Conservation (phyloP, 345 rosid species). For the Salix arbutifolia region DNA sequence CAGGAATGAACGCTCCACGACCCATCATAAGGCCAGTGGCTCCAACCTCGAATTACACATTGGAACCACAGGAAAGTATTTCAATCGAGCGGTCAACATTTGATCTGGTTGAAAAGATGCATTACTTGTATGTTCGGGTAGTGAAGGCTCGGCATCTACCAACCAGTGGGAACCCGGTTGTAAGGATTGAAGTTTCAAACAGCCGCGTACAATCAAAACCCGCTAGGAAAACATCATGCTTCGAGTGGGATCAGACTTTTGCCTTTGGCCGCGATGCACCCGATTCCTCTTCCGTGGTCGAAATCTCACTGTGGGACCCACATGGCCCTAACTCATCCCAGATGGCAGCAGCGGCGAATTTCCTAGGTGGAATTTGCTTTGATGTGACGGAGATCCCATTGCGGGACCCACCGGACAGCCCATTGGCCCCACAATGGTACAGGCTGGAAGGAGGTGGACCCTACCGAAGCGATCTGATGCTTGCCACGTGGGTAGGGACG, state of each 20-base stretch:
- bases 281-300: slow-evolving; percentile 55
- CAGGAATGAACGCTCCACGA: slow-evolving; percentile 38
- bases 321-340: slow-evolving; percentile 23
- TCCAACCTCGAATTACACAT: slow-evolving; percentile 30
- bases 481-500: slow-evolving; percentile 92
- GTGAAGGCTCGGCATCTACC: slow-evolving; percentile 73
- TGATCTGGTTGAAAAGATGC: slow-evolving; percentile 94
- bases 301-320: slow-evolving; percentile 70
- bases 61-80: slow-evolving; percentile 54
- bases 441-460: slow-evolving; percentile 72
- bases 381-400: slow-evolving; percentile 73
- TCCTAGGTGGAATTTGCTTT: slow-evolving; percentile 79
- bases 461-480: slow-evolving; percentile 69
- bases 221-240: slow-evolving; percentile 48
- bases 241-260: slow-evolving; percentile 91
- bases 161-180: slow-evolving; percentile 61
- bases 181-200: slow-evolving; percentile 48
- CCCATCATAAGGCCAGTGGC: slow-evolving; percentile 43
- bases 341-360: slow-evolving; percentile 28
- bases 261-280: slow-evolving; percentile 76
- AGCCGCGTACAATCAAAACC: slow-evolving; percentile 50
- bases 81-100: slow-evolving; percentile 68
- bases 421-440: slow-evolving; percentile 94
- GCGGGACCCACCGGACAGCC: slow-evolving; percentile 94
- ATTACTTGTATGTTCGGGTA: slow-evolving; percentile 73